Conservation (phyloP, 345 rosid species). For the Triadica sebifera region DNA sequence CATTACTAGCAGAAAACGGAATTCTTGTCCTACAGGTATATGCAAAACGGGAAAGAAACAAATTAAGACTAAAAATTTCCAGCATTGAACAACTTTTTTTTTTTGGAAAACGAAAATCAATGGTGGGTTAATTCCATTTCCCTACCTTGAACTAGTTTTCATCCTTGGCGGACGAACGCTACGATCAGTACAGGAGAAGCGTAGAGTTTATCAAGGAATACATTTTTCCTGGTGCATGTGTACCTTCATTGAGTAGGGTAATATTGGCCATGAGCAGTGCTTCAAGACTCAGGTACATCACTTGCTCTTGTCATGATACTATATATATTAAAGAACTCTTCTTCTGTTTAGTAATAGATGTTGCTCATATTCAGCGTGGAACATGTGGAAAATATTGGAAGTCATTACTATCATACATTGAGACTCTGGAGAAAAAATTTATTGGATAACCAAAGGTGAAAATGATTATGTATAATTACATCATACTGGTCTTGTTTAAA, state of each 20-base stretch:
- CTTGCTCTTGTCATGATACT: neutral
- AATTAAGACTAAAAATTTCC: neutral
- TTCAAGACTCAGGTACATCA: constrained; percentile 69
- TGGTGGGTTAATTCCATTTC: neutral
- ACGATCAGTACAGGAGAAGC: constrained; percentile 66
- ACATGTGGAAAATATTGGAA: constrained; percentile 77
- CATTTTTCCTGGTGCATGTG: constrained; percentile 82
- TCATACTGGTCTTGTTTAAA: no score
- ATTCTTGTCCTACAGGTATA: constrained; percentile 75
- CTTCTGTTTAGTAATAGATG: no score
- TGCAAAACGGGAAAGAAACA: neutral
- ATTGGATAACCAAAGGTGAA: constrained; percentile 64
- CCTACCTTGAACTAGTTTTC: constrained; percentile 42
- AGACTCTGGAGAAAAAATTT: constrained; percentile 75
- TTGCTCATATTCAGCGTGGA: constrained; percentile 48
- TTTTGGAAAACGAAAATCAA: no score
- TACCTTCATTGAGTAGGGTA: constrained; percentile 72
- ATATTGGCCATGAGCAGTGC: constrained; percentile 66
- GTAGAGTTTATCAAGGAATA: constrained; percentile 85
- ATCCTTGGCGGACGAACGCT: constrained; percentile 73
- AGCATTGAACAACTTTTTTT: neutral
- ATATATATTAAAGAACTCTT: no score
- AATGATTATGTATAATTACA: no score
- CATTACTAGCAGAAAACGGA: constrained; percentile 67
- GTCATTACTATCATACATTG: constrained; percentile 72